These are phyloP conservation scores for Botryosphaeria dothidea DNA, from an alignment of 2,329 filamentous ascomycete genomes.

Conservation along the genomic window DNA sequence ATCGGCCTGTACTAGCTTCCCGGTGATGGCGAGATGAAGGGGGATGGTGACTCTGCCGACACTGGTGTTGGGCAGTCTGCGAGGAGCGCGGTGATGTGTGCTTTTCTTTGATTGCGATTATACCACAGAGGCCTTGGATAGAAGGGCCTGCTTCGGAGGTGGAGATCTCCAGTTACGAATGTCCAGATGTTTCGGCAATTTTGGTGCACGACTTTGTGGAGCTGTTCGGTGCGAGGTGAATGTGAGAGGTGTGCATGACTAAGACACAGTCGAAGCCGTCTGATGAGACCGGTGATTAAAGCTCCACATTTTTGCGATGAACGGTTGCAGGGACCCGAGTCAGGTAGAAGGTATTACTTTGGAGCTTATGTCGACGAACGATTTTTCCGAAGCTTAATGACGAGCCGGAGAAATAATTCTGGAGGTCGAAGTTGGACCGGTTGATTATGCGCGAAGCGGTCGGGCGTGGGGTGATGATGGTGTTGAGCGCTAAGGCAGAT, in stretches of 20 bases:
- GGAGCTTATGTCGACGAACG: no score
- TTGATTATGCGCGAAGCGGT: no score
- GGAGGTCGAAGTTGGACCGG: no score
- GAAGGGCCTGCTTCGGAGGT: background rate
- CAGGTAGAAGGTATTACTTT: no score
- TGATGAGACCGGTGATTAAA: background rate
- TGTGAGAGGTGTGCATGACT: no score
- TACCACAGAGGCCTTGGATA: background rate
- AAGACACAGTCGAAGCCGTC: no score
- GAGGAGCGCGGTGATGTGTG: background rate
- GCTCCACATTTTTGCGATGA: background rate
- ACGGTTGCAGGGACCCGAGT: no score
- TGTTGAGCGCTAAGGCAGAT: slow-evolving; percentile 5
- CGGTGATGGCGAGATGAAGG: background rate
- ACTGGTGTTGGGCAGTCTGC: background rate
- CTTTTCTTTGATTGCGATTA: background rate
- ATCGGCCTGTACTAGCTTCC: slow-evolving; percentile 56
- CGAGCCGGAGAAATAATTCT: no score
- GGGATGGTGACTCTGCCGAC: background rate
- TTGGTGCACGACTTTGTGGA: background rate
- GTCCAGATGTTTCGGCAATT: background rate
- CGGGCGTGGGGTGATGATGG: background rate
- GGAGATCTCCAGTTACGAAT: background rate
- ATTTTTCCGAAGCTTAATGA: no score
- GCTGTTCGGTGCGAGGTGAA: no score